A percentile compares a stretch with the other conserved stretches of the same genome.
Conservation (phyloP, 441 rosid species). For the Croton laevigatus region DNA sequence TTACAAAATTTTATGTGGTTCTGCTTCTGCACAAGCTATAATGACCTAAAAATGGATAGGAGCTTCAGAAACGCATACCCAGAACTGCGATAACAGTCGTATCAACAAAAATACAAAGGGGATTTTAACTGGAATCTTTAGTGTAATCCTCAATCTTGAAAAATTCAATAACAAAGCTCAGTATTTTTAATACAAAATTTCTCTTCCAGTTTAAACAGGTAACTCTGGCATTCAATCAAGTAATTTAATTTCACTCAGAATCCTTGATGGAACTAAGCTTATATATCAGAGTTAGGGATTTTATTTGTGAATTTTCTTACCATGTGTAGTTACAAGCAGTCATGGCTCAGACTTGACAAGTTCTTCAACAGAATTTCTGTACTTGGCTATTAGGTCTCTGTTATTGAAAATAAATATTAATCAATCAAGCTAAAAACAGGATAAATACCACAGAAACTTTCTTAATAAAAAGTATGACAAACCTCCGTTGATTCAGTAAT, state of each 20-base stretch:
- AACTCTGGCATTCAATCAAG: neutral
- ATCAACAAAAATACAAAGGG: neutral
- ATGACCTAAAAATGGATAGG: neutral
- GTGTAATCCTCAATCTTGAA: too few species aligned
- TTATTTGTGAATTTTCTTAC: slow-evolving; percentile 11
- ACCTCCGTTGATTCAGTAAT: slow-evolving; percentile 71
- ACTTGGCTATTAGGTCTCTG: slow-evolving; percentile 68
- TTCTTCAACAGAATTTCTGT: slow-evolving; percentile 63
- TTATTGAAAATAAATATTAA: slow-evolving; percentile 17
- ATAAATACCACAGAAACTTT: slow-evolving; percentile 1
- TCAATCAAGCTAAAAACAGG: neutral
- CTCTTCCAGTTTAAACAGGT: neutral
- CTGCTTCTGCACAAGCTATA: neutral
- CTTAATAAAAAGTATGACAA: neutral
- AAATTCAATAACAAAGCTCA: neutral
- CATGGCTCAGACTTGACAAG: slow-evolving; percentile 51
- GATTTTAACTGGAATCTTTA: neutral
- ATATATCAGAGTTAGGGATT: neutral
- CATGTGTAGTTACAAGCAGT: slow-evolving; percentile 14
- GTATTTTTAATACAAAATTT: neutral
- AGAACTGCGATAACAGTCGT: too few species aligned
- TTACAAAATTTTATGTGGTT: neutral
- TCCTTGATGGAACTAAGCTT: neutral
- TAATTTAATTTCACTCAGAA: neutral
- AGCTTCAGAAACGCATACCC: neutral